These are phyloP conservation scores for Trichophyton benhamiae DNA, from an alignment of 2,329 filamentous ascomycete species.

Conservation along the genomic window DNA sequence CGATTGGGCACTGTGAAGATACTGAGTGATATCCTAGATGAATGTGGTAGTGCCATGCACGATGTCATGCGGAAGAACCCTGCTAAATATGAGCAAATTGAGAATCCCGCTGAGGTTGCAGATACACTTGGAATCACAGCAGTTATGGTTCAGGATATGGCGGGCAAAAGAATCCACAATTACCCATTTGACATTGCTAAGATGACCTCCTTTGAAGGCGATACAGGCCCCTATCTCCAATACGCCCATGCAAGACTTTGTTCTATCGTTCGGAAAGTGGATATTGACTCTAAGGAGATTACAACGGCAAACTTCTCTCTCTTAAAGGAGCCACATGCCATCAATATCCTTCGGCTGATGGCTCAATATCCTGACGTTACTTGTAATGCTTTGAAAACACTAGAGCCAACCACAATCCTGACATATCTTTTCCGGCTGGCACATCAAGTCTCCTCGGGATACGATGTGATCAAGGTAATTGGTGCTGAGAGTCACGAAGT, in stretches of 20 bases:
- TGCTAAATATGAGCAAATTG: constrained; percentile 70
- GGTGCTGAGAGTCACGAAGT: constrained; percentile 38
- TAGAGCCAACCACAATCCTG: constrained; percentile 58
- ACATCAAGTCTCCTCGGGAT: constrained; percentile 10
- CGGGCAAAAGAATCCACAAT: constrained; percentile 59
- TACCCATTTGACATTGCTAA: constrained; percentile 66
- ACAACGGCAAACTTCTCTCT: constrained; percentile 53
- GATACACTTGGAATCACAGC: constrained; percentile 73
- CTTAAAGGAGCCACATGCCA: constrained; percentile 58
- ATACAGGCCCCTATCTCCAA: constrained; percentile 75
- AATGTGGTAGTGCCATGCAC: constrained; percentile 78
- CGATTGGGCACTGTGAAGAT: constrained; percentile 58
- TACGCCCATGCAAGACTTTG: constrained; percentile 64
- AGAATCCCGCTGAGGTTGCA: constrained; percentile 59
- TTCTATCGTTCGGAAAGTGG: constrained; percentile 47
- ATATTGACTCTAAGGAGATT: constrained; percentile 46
- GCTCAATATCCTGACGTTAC: constrained; percentile 77
- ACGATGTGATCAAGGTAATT: constrained; percentile 31
- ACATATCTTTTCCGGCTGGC: constrained; percentile 54
- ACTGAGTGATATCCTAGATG: constrained; percentile 52
- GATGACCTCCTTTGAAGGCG: constrained; percentile 75
- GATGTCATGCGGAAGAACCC: constrained; percentile 76
- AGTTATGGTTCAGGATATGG: constrained; percentile 91
- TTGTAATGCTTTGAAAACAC: constrained; percentile 69
- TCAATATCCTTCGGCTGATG: constrained; percentile 62